phyloP scores from a whole-genome alignment of 768 basidiomycete species.

The Hygrophoropsis aurantiaca region DNA sequence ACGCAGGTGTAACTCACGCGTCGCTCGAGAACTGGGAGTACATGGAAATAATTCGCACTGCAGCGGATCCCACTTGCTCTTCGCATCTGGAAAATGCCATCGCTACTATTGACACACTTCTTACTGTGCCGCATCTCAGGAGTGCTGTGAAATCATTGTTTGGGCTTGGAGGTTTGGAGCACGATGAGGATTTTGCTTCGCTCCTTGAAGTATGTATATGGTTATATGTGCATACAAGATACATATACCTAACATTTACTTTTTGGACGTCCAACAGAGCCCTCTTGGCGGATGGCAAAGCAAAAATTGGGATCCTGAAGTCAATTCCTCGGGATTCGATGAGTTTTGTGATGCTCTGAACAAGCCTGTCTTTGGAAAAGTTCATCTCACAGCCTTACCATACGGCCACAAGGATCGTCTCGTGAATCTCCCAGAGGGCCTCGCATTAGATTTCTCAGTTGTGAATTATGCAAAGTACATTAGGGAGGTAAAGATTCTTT shows the following conservation, averaged over 20 bases:
- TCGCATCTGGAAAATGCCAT: constrained; percentile 57
- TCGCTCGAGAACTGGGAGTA: constrained; percentile 83
- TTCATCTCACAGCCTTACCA: constrained; percentile 37
- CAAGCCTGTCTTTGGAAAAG: constrained; percentile 38
- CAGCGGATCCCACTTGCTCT: constrained; percentile 65
- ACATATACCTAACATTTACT: not conserved
- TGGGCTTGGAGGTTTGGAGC: constrained; percentile 63
- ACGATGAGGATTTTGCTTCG: constrained; percentile 79
- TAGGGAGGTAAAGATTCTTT: constrained; percentile 48
- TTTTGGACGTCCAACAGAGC: constrained; percentile 30
- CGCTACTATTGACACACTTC: constrained; percentile 58
- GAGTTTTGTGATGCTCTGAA: constrained; percentile 63
- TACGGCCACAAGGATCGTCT: constrained; percentile 50
- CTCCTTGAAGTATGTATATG: constrained; percentile 52
- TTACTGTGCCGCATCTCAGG: constrained; percentile 48
- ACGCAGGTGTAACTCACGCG: constrained; percentile 81
- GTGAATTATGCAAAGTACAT: constrained; percentile 79
- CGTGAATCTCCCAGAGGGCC: constrained; percentile 43
- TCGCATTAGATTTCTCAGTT: constrained; percentile 57
- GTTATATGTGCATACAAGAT: not conserved
- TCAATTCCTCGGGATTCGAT: too few species aligned
- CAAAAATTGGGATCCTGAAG: constrained; percentile 91
- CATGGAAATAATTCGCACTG: constrained; percentile 75
- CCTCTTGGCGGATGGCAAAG: constrained; percentile 79
- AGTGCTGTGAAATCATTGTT: constrained; percentile 69